Conservation (phyloP, 2,329 filamentous ascomycete species). For the Acephala macrosclerotiorum region DNA sequence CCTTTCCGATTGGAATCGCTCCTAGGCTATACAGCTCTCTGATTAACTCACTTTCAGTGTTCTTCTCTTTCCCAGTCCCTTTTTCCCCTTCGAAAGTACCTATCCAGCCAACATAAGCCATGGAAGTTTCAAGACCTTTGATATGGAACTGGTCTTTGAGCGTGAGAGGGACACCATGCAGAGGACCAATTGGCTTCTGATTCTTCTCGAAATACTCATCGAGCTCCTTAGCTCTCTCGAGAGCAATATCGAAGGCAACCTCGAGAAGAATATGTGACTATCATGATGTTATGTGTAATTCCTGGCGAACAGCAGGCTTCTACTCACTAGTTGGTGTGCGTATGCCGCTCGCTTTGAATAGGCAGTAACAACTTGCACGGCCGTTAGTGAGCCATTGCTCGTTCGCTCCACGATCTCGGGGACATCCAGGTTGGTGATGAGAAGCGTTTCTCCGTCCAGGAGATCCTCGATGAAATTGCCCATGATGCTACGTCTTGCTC, state of each 20-base stretch:
- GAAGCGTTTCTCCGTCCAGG: constrained; percentile 30
- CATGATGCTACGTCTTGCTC: constrained; percentile 31
- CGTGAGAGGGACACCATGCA: constrained; percentile 49
- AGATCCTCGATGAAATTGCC: constrained; percentile 44
- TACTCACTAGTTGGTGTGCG: constrained; percentile 57
- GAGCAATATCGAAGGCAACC: constrained; percentile 41
- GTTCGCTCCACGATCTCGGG: constrained; percentile 59
- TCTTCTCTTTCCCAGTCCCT: constrained; percentile 53
- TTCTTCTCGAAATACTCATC: constrained; percentile 50
- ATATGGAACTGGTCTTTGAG: constrained; percentile 46
- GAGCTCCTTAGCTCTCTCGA: constrained; percentile 50
- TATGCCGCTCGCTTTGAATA: constrained; percentile 60
- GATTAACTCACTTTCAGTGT: constrained; percentile 55
- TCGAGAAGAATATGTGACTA: constrained; percentile 56
- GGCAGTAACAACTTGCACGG: constrained; percentile 57
- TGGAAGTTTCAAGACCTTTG: constrained; percentile 45
- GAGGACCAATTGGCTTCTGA: constrained; percentile 48
- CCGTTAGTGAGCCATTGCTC: constrained; percentile 58
- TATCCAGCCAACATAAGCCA: constrained; percentile 62
- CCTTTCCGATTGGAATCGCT: constrained; percentile 46
- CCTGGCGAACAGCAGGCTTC: not conserved
- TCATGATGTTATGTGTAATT: not conserved
- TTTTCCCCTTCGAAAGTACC: constrained; percentile 58
- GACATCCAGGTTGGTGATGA: constrained; percentile 64
- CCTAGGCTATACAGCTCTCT: constrained; percentile 47